Base-by-base conservation (phyloP, 768 basidiomycete species). In the Arthromyces matolae region DNA sequence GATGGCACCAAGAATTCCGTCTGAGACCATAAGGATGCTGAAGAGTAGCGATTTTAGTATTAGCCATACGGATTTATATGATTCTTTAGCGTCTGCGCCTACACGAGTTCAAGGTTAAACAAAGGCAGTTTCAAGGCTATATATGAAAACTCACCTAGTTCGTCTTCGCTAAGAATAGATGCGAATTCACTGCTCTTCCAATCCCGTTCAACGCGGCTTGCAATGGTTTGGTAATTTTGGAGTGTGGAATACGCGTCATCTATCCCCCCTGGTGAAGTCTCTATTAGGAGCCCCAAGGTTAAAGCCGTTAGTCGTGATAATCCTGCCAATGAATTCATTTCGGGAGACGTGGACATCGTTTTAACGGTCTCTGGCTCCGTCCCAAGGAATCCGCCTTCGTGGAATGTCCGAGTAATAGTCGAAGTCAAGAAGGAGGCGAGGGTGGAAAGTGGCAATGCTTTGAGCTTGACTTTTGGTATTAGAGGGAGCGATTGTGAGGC, bases 11-110 rank as follows among this genome's bases (percentile, higher is more conserved):
- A 91, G 71, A 8, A 79, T 68, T 5, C 80, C 72, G 51, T 89
- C 84, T 4, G 78, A 66, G 18, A 91, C 63, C 82, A 89, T 84
- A 35, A 90, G 71, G 3, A 66, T 78, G 22, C 79, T 76, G 64
- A 92, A 92, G n/a, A 92, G 69, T 0, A 89, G 61, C 0, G 83
- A 87, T 64, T 90, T 92, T 57, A 89, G 72, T 20, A 77, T 71
- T 2, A 69, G 67, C 89, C 89, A 92, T 8, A 83, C 70, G 2
- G 71, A 64, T n/a, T 71, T 73, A 2, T 71, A 61, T 16, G 79
- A 50, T 20, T 72, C 69, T 24, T 68, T 73, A 0, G 75, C 71
- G 28, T 73, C 72, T 13, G 69, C 64, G 7, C 70, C 78, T 80
- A 50, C 31, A 36, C 8, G 42, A 23, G 35, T 33, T 27, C 8